These are phyloP conservation scores for Penicillium ucsense DNA, from an alignment of 495 filamentous ascomycete genomes.

Conservation along the genomic window DNA sequence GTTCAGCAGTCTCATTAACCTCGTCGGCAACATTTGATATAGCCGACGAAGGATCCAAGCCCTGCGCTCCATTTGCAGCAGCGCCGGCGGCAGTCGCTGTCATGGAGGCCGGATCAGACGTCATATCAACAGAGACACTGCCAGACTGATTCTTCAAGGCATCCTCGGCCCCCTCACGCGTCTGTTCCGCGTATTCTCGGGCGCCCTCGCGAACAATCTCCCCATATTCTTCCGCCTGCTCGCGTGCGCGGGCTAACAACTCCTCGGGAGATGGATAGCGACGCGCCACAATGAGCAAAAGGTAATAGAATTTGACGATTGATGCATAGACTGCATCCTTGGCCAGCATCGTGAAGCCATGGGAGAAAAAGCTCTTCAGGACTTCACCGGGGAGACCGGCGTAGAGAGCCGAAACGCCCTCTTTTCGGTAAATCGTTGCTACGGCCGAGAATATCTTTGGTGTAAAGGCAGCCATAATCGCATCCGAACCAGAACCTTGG, in stretches of 20 bases:
- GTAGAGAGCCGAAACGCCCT: constrained; percentile 66
- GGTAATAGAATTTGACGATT: constrained; percentile 60
- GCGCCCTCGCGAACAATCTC: constrained; percentile 36
- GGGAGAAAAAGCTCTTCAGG: constrained; percentile 75
- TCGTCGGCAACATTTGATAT: constrained; percentile 13
- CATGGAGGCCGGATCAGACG: constrained; percentile 12
- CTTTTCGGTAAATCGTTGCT: constrained; percentile 49
- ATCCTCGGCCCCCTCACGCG: constrained; percentile 19
- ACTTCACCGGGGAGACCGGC: constrained; percentile 69
- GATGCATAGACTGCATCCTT: constrained; percentile 74
- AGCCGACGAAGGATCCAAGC: constrained; percentile 17
- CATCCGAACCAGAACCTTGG: constrained; percentile 1
- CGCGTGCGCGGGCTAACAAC: constrained; percentile 31
- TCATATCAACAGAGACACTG: constrained; percentile 26
- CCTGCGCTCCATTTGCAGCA: constrained; percentile 1
- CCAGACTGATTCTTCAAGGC: constrained; percentile 19
- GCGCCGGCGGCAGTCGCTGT: constrained; percentile 4
- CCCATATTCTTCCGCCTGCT: constrained; percentile 35
- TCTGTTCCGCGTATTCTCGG: constrained; percentile 26
- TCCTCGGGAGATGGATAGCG: constrained; percentile 37
- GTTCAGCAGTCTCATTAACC: constrained; percentile 37
- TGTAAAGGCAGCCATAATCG: constrained; percentile 9
- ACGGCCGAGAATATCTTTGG: constrained; percentile 56
- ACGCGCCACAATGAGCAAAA: constrained; percentile 26
- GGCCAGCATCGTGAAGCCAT: constrained; percentile 82